Evolutionary conservation across 2,329 filamentous ascomycete genomes (phyloP).

Genomic region (Ophiognomonia clavigignenti-juglandacearum): DNA sequence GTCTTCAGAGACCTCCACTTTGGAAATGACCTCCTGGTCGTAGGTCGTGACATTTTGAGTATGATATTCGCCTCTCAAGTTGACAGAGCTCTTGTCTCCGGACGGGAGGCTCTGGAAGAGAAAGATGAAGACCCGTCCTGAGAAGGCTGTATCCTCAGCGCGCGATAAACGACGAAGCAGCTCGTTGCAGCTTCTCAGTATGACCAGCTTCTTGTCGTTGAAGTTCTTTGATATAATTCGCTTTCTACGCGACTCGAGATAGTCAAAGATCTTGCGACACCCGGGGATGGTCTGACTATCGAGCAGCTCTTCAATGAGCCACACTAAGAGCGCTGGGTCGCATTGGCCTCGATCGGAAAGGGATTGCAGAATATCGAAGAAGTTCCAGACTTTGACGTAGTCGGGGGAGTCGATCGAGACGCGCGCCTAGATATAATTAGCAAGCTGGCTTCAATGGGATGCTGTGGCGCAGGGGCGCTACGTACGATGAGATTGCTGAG

Average conservation of each 20-base stretch:
- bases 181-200: conserved; percentile 93
- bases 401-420: conserved; percentile 70
- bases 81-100: conserved; percentile 95
- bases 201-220: conserved; percentile 78
- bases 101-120: conserved; percentile 97
- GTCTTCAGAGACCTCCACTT: conserved; percentile 32
- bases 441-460: conserved; percentile 24
- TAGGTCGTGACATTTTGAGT: conserved; percentile 89
- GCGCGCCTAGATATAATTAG: conserved; percentile 50
- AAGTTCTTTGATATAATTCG: conserved; percentile 77
- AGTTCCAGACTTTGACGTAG: conserved; percentile 86
- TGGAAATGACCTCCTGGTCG: conserved; percentile 52
- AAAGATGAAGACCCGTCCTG: conserved; percentile 95
- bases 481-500: conserved; percentile 78
- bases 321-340: conserved; percentile 79
- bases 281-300: conserved; percentile 94
- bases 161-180: conserved; percentile 88
- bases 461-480: conserved; percentile 7
- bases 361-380: conserved; percentile 86
- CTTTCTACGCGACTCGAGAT: conserved; percentile 87
- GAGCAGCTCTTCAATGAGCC: conserved; percentile 88
- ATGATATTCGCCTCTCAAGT: conserved; percentile 92
- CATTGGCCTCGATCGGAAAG: conserved; percentile 75
- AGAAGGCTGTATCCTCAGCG: conserved; percentile 95
- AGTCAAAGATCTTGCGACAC: conserved; percentile 89